Percentiles rank a stretch among this genome's conserved stretches.
These are phyloP conservation scores for Xylaria polymorpha DNA, from an alignment of 2,329 filamentous ascomycete genomes.

Conservation along the genomic window DNA sequence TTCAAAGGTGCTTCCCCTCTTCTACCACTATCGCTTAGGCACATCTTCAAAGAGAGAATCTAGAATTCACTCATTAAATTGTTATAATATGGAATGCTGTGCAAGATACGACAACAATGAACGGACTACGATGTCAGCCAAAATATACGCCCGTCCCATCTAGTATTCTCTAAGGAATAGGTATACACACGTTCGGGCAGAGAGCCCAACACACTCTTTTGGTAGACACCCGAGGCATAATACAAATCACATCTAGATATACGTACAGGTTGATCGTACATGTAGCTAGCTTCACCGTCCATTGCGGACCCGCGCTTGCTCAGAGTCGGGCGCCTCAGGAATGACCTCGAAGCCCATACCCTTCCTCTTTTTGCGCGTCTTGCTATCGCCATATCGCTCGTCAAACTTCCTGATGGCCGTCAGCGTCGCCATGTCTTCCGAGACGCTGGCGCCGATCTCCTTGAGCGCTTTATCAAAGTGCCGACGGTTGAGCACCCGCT, in stretches of 20 bases:
- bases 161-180: slow-evolving; percentile 14
- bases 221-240: slow-evolving; percentile 18
- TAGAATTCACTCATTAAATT: not conserved
- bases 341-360: slow-evolving; percentile 70
- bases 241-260: slow-evolving; percentile 23
- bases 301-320: slow-evolving; percentile 58
- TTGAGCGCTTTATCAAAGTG: slow-evolving; percentile 89
- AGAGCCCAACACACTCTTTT: not conserved
- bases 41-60: not conserved
- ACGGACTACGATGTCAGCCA: not conserved
- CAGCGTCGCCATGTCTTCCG: slow-evolving; percentile 90
- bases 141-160: slow-evolving; percentile 3
- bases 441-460: slow-evolving; percentile 92
- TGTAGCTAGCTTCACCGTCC: slow-evolving; percentile 26
- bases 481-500: slow-evolving; percentile 69
- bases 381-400: slow-evolving; percentile 87
- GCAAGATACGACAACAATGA: not conserved
- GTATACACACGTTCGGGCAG: not conserved
- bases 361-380: slow-evolving; percentile 66
- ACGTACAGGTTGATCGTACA: slow-evolving; percentile 27
- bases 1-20: not conserved
- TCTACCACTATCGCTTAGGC: not conserved
- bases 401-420: slow-evolving; percentile 94
- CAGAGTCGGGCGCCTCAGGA: slow-evolving; percentile 53
- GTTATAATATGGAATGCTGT: not conserved